Conservation (phyloP, 1,139 yeast genomes). For the Diutina pseudorugosa region DNA sequence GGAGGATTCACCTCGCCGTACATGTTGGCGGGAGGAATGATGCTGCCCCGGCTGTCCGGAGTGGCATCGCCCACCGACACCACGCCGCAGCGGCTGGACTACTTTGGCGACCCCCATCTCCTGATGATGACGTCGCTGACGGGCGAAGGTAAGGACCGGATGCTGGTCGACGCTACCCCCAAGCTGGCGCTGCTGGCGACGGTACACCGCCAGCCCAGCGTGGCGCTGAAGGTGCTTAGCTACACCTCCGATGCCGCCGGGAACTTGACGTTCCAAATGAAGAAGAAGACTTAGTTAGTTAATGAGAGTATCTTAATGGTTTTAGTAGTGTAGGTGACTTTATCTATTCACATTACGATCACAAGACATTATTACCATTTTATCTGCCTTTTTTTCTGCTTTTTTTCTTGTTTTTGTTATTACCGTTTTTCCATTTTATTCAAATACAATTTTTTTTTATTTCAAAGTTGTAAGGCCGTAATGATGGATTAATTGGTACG, state of each 20-base stretch:
- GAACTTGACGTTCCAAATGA: neutral
- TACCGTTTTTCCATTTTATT: too few species aligned
- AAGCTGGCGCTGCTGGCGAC: neutral
- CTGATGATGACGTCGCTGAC: conserved; percentile 1
- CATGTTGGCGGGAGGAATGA: conserved; percentile 42
- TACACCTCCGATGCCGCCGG: neutral
- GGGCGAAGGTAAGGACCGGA: neutral
- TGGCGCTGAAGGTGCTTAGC: neutral
- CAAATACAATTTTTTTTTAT: too few species aligned
- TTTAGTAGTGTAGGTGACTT: too few species aligned
- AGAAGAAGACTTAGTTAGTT: neutral
- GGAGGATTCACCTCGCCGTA: conserved; percentile 50
- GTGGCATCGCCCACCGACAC: neutral
- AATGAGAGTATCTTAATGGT: neutral
- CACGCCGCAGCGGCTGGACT: neutral
- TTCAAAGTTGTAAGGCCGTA: too few species aligned
- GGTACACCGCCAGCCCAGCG: neutral
- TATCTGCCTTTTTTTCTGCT: too few species aligned
- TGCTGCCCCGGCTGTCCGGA: conserved; percentile 31
- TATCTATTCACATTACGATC: too few species aligned
- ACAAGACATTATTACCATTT: too few species aligned
- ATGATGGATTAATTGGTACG: too few species aligned
- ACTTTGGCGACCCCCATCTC: neutral
- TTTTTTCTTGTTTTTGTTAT: too few species aligned
- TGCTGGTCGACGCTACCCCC: neutral